phyloP scores from a whole-genome alignment of 176 grass and related monocot species.

The Chloris gayana region DNA sequence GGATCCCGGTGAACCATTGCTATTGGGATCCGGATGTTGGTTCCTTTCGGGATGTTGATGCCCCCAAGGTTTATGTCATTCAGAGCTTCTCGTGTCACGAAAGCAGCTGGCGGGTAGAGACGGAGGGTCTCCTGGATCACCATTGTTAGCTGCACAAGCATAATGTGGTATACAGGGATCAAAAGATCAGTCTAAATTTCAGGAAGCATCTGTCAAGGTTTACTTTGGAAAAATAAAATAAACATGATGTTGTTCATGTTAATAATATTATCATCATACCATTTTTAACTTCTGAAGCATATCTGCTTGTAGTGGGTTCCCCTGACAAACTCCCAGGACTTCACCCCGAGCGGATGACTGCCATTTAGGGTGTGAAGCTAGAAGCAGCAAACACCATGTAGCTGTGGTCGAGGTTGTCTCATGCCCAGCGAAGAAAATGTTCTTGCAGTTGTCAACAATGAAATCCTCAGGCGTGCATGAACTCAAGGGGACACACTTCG shows the following conservation, averaged over 20 bases:
- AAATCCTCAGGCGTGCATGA: conserved; percentile 44
- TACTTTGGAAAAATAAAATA: too few species aligned
- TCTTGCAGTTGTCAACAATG: conserved; percentile 89
- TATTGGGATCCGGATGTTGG: conserved; percentile 41
- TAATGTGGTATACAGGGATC: background rate
- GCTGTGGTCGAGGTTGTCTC: conserved; percentile 62
- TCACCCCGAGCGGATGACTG: conserved; percentile 48
- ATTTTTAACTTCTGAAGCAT: conserved; percentile 65
- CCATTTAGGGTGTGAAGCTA: conserved; percentile 71
- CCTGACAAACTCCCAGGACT: conserved; percentile 47
- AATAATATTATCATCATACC: conserved; percentile 31
- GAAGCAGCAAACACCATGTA: conserved; percentile 80
- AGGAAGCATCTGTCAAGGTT: too few species aligned
- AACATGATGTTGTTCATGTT: background rate
- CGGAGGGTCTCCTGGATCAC: conserved; percentile 85
- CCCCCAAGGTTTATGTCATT: conserved; percentile 48
- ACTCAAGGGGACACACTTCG: conserved; percentile 7
- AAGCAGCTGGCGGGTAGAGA: conserved; percentile 46
- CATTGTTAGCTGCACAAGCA: conserved; percentile 66
- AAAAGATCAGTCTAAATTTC: background rate
- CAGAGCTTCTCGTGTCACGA: conserved; percentile 53
- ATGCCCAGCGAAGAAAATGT: conserved; percentile 78
- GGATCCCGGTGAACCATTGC: conserved; percentile 54
- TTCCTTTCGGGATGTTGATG: conserved; percentile 61
- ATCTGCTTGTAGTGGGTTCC: conserved; percentile 27